These are phyloP conservation scores for Coccinonectria pachysandricola DNA, from an alignment of 2,329 filamentous ascomycete genomes.

Conservation along the genomic window DNA sequence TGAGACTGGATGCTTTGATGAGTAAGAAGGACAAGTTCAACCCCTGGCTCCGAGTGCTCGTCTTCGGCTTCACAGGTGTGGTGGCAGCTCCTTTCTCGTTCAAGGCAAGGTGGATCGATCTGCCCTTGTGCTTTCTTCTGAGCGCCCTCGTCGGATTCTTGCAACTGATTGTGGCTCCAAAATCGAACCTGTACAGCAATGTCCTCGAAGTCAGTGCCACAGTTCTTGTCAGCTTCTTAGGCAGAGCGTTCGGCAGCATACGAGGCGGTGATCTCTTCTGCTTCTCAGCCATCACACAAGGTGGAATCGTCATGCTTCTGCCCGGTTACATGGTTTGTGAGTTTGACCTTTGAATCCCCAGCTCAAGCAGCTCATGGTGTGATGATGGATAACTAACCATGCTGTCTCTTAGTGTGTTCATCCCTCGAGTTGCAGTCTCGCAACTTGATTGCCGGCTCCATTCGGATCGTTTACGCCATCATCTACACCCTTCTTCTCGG, in stretches of 20 bases:
- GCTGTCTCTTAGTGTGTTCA: constrained; percentile 25
- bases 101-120: constrained; percentile 57
- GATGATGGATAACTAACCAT: not conserved
- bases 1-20: constrained; percentile 43
- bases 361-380: no score
- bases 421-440: constrained; percentile 57
- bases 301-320: constrained; percentile 55
- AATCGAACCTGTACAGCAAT: constrained; percentile 57
- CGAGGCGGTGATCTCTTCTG: constrained; percentile 42
- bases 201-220: constrained; percentile 55
- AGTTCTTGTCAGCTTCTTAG: constrained; percentile 51
- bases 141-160: constrained; percentile 60
- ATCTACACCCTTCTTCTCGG: constrained; percentile 65
- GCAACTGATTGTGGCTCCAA: constrained; percentile 59
- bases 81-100: constrained; percentile 69
- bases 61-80: constrained; percentile 64
- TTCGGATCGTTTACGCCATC: constrained; percentile 65
- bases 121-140: constrained; percentile 61
- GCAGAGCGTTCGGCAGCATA: constrained; percentile 54
- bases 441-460: constrained; percentile 59
- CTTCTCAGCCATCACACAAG: constrained; percentile 55
- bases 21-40: constrained; percentile 44
- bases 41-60: constrained; percentile 42
- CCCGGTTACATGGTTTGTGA: constrained; percentile 52
- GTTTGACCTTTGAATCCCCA: constrained; percentile 14